Percentiles rank a stretch among this genome's conserved stretches.
phyloP scores from a whole-genome alignment of 176 grass and related monocot genomes.

The Bromus sterilis region DNA sequence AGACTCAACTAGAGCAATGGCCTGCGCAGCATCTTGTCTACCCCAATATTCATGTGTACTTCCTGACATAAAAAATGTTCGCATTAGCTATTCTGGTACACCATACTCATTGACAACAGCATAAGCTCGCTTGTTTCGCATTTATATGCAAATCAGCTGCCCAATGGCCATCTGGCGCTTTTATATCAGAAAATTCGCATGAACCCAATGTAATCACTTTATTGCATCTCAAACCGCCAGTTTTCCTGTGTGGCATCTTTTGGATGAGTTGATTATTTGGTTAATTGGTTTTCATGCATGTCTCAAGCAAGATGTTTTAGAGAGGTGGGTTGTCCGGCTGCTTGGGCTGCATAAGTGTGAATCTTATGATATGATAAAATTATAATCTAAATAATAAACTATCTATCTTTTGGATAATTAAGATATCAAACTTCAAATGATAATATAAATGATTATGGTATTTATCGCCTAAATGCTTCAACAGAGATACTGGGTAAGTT shows the following conservation, averaged over 20 bases:
- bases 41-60: constrained; percentile 91
- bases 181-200: not conserved
- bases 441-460: not conserved
- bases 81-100: not conserved
- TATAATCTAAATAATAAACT: not conserved
- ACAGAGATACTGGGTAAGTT: not conserved
- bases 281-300: not conserved
- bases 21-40: constrained; percentile 88
- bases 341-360: not conserved
- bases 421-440: not conserved
- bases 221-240: not conserved
- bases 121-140: not conserved
- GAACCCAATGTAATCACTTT: not conserved
- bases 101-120: not conserved
- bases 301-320: not conserved
- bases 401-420: not conserved
- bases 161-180: not conserved
- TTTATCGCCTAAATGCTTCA: not conserved
- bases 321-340: not conserved
- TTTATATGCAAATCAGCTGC: constrained; percentile 7
- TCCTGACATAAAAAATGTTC: constrained; percentile 33
- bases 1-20: constrained; percentile 62
- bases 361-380: not conserved
- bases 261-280: not conserved
- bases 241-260: not conserved